A percentile compares a stretch with the other conserved stretches of the same genome.
phyloP scores from a whole-genome alignment of 768 basidiomycete species.

The Floccularia luteovirens region DNA sequence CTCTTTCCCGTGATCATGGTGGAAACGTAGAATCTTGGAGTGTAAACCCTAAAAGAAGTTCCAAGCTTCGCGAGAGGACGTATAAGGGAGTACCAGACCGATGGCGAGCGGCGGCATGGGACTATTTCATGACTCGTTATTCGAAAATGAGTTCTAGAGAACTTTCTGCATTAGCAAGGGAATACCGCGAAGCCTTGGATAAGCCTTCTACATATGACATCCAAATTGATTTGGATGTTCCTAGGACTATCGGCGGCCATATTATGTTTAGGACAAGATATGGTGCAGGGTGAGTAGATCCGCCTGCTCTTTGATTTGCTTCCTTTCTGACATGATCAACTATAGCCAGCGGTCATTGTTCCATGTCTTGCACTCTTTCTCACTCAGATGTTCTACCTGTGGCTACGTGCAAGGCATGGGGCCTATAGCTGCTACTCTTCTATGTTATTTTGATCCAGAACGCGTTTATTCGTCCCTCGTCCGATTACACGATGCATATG shows the following conservation, averaged over 20 bases:
- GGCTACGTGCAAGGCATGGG: conserved; percentile 99
- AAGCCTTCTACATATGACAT: conserved; percentile 86
- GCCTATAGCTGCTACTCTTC: conserved; percentile 87
- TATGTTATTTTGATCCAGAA: conserved; percentile 91
- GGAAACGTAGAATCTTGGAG: conserved; percentile 73
- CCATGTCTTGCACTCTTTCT: conserved; percentile 90
- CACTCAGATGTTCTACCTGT: conserved; percentile 74
- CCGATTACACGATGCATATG: conserved; percentile 83
- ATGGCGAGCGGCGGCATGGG: conserved; percentile 94
- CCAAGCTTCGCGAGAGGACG: conserved; percentile 64
- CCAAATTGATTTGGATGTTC: conserved; percentile 97
- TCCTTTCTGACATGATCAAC: neutral
- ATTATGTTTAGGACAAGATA: conserved; percentile 93
- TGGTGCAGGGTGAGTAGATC: conserved; percentile 75
- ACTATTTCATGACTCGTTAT: conserved; percentile 58
- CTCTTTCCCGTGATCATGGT: conserved; percentile 61
- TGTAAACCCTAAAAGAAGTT: conserved; percentile 55
- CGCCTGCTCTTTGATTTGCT: conserved; percentile 1
- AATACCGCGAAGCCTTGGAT: conserved; percentile 62
- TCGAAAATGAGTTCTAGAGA: conserved; percentile 38
- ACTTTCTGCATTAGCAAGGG: conserved; percentile 30
- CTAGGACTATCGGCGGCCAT: conserved; percentile 91
- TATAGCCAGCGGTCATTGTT: conserved; percentile 88
- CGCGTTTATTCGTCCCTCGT: conserved; percentile 80
- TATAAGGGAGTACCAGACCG: conserved; percentile 97